Conservation (phyloP, 805 yeast species). For the Lipomyces kockii region DNA sequence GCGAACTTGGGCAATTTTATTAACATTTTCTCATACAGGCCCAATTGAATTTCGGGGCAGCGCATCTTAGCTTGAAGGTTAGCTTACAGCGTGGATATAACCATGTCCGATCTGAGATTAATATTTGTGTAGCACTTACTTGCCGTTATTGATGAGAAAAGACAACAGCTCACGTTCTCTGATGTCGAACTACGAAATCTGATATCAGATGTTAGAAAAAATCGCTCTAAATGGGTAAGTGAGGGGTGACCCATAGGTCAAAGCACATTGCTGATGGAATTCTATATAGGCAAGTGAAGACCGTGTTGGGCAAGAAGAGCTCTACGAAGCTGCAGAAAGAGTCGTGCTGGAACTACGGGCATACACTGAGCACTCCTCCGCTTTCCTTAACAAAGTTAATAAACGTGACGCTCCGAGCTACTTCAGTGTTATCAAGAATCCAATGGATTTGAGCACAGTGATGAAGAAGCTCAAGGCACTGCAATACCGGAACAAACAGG, state of each 20-base stretch:
- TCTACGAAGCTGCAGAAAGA: constrained; percentile 96
- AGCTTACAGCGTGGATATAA: not conserved
- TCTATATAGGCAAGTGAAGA: constrained; percentile 72
- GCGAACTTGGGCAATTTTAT: not conserved
- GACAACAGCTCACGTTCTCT: constrained; percentile 71
- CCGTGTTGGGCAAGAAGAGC: constrained; percentile 93
- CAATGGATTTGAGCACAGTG: constrained; percentile 96
- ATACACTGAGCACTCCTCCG: constrained; percentile 94
- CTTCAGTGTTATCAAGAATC: constrained; percentile 82
- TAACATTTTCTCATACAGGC: not conserved
- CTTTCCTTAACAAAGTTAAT: constrained; percentile 92
- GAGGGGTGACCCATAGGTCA: not conserved
- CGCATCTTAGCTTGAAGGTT: constrained; percentile 68
- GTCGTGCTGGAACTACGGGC: constrained; percentile 88
- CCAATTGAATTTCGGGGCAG: constrained; percentile 61
- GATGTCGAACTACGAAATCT: constrained; percentile 84
- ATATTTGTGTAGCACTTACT: constrained; percentile 59
- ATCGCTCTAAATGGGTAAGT: constrained; percentile 84
- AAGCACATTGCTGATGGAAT: not conserved
- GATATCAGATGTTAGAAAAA: constrained; percentile 90
- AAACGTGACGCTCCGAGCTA: constrained; percentile 98
- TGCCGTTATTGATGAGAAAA: constrained; percentile 73
- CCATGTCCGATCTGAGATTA: not conserved
- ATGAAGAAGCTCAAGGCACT: constrained; percentile 83
- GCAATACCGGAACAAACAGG: constrained; percentile 81